Base-by-base conservation (phyloP, 148 eudicot genomes). In the Beta vulgaris region DNA sequence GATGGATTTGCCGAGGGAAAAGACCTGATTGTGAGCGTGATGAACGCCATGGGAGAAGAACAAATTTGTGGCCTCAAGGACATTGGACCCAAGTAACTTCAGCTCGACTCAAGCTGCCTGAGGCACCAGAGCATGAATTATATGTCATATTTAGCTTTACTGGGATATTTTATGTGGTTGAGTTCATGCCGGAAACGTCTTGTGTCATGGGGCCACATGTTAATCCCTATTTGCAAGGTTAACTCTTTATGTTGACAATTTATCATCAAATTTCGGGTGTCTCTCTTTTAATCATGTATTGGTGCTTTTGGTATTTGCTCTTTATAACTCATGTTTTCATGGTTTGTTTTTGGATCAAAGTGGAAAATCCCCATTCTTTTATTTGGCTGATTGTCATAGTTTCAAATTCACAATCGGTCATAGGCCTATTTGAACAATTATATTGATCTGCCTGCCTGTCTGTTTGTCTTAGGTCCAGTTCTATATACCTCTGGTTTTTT, bases 41-140 rank as follows among this genome's bases (percentile, higher is more conserved):
- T 86, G 91, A 83, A 84, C 32, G 86, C 91, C 43, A 89, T 89
- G 93, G 93, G 90, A 43, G 93, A 87, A 82, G 94, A 90, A 77
- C 91, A 90, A 81, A 90, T 90, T 72, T 80, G 86, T 51, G 94
- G 84, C 54, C 83, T 90, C 77, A 90, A 90, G 89, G 95, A 90
- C 71, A 85, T 88, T 78, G 91, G 94, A 42, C 81, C 84, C 73
- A 86, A 85, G 68, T 19, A 29, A 12, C 37, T 28, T 31, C 31
- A 29, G 21, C 3, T 18, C n/a, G 9, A 43, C 23, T 68, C 51
- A 40, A 77, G 53, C 55, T 71, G 51, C 1, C 28, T 49, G 37
- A 31, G 6, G 6, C n/a, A n/a, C n/a, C 51, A 48, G 40, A 37
- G 19, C 28, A 4, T 48, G 53, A 65, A n/a, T 26, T 34, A 68